phyloP scores from a whole-genome alignment of 495 filamentous ascomycete genomes.

The Xylaria cubensis region DNA sequence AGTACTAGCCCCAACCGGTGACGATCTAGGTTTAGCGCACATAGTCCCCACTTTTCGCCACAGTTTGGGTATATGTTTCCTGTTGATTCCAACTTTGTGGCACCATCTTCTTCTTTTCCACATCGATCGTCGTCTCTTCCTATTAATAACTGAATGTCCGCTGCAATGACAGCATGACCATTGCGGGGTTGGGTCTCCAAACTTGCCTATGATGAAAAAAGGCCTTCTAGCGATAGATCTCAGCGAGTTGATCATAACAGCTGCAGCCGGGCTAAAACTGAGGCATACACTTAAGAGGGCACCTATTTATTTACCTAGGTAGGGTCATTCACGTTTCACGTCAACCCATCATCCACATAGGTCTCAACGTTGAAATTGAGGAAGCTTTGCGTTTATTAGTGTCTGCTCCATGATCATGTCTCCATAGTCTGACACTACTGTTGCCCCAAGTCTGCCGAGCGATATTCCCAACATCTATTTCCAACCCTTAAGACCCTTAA shows the following conservation, averaged over 20 bases:
- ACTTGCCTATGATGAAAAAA: conserved; percentile 4
- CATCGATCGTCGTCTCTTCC: not conserved
- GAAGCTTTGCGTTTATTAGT: conserved; percentile 2
- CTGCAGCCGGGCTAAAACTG: not conserved
- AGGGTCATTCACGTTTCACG: not conserved
- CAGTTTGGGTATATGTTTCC: not conserved
- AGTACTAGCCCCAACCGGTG: not conserved
- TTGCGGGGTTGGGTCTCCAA: not conserved
- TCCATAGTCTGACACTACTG: not conserved
- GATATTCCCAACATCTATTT: not conserved
- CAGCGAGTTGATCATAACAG: not conserved
- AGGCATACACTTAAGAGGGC: not conserved
- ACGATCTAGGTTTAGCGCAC: not conserved
- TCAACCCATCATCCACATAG: not conserved
- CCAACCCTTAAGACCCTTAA: not conserved
- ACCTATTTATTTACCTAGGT: not conserved
- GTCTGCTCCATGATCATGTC: not conserved
- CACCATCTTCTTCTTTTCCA: not conserved
- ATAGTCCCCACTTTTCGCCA: not conserved
- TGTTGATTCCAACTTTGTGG: not conserved
- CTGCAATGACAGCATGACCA: not conserved
- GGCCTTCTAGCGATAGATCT: not conserved
- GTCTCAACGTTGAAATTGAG: not conserved
- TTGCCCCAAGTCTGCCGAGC: not conserved
- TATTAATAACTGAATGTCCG: not conserved